Conservation (phyloP, 2,329 filamentous ascomycete species). For the Thelonectria olida region DNA sequence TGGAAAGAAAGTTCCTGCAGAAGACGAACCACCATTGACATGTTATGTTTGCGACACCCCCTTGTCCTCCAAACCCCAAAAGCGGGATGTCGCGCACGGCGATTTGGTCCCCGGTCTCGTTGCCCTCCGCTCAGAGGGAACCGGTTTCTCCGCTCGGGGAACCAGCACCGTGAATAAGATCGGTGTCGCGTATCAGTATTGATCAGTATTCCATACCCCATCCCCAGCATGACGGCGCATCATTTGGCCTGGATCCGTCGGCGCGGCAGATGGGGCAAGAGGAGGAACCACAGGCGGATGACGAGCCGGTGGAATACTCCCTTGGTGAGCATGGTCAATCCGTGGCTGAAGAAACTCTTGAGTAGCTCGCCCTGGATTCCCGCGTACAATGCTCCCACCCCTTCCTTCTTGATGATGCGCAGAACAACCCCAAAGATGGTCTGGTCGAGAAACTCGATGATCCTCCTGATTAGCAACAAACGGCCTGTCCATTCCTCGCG, state of each 20-base stretch:
- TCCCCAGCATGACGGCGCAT: constrained; percentile 8
- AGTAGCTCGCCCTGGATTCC: constrained; percentile 80
- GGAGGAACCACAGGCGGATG: constrained; percentile 74
- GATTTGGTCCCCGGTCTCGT: constrained; percentile 77
- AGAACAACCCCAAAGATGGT: constrained; percentile 73
- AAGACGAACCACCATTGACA: constrained; percentile 55
- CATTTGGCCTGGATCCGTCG: constrained; percentile 31
- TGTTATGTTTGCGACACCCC: constrained; percentile 92
- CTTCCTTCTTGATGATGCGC: constrained; percentile 69
- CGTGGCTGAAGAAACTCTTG: constrained; percentile 87
- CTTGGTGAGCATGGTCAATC: constrained; percentile 88
- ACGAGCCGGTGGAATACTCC: constrained; percentile 78
- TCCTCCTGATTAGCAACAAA: constrained; percentile 20
- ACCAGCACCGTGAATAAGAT: constrained; percentile 81
- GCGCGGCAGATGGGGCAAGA: constrained; percentile 40
- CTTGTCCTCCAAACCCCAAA: constrained; percentile 63
- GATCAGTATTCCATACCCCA: constrained; percentile 9
- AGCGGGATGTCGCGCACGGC: constrained; percentile 57
- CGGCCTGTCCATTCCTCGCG: background rate
- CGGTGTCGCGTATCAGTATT: constrained; percentile 86
- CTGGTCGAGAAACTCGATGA: constrained; percentile 41
- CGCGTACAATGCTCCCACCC: constrained; percentile 75
- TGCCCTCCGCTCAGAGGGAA: constrained; percentile 85
- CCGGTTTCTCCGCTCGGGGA: constrained; percentile 91
- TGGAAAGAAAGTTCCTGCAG: constrained; percentile 49